Evolutionary conservation across 2,329 filamentous ascomycete genomes (phyloP).

Genomic region (Fusarium marasasianum): DNA sequence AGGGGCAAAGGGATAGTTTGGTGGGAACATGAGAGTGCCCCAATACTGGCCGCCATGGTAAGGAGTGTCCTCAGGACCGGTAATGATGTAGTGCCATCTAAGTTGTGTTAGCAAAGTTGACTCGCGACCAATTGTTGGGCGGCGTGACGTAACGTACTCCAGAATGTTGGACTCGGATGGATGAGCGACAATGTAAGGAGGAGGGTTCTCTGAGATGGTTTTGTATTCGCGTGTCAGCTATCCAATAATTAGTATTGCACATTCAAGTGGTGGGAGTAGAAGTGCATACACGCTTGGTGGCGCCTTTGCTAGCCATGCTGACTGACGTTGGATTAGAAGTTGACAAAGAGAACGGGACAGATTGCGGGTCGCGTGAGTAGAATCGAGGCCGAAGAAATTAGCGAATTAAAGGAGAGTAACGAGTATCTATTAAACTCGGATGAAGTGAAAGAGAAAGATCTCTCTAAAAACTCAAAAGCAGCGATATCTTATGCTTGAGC

Average conservation of each 20-base stretch:
- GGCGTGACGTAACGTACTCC: constrained; percentile 65
- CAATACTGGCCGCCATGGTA: constrained; percentile 97
- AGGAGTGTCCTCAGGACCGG: constrained; percentile 90
- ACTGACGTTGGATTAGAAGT: neutral
- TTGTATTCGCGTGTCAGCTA: constrained; percentile 72
- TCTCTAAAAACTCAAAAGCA: constrained; percentile 1
- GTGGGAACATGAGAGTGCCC: constrained; percentile 94
- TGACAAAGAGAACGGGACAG: constrained; percentile 37
- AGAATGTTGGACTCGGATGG: constrained; percentile 92
- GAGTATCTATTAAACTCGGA: neutral
- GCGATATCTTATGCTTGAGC: constrained; percentile 11
- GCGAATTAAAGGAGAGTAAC: constrained; percentile 7
- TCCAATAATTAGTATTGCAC: constrained; percentile 33
- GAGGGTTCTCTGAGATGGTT: constrained; percentile 75
- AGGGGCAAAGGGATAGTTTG: constrained; percentile 96
- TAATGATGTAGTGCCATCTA: constrained; percentile 95
- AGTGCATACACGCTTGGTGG: constrained; percentile 72
- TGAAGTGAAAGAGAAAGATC: neutral
- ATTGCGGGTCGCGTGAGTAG: constrained; percentile 40
- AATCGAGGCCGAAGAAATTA: neutral
- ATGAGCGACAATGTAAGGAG: constrained; percentile 88
- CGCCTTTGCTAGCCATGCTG: constrained; percentile 75
- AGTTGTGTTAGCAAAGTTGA: constrained; percentile 15
- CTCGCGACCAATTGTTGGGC: neutral
- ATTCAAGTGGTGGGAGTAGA: neutral